A percentile compares a stretch with the other conserved stretches of the same genome.
Evolutionary conservation across 352 stramenopile species (phyloP).

Genomic region (Pythium rhizo-oryzae): DNA sequence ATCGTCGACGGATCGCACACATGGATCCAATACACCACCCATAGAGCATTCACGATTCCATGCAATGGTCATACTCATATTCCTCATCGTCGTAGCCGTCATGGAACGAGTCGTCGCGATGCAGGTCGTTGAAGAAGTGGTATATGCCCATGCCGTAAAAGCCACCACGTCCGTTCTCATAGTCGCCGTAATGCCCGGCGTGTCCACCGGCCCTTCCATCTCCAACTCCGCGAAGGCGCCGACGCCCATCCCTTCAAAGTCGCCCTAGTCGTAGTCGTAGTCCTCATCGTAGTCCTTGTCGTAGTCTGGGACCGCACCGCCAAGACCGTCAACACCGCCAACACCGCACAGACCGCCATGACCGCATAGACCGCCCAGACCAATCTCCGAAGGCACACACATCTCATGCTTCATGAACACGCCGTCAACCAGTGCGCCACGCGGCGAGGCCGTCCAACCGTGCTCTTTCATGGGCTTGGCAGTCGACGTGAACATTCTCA

Average conservation of each 20-base stretch:
- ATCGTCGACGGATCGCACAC: no score
- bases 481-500: no score
- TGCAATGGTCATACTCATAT: not conserved
- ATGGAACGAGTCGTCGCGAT: conserved; percentile 11
- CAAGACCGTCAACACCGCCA: no score
- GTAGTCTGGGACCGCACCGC: not conserved
- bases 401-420: conserved; percentile 20
- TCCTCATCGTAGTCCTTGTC: conserved; percentile 8
- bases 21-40: no score
- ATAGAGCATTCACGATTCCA: no score
- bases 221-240: not conserved
- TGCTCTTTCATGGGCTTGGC: no score
- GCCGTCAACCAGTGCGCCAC: no score
- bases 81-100: not conserved
- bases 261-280: conserved; percentile 18
- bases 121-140: conserved; percentile 20
- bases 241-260: conserved; percentile 3
- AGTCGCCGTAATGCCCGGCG: conserved; percentile 18
- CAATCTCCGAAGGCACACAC: not conserved
- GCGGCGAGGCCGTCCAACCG: no score
- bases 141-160: conserved; percentile 15
- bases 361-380: not conserved
- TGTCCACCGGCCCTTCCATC: not conserved
- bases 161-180: conserved; percentile 15
- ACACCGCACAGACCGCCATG: not conserved